Percentiles rank a stretch among this genome's conserved stretches.
These are phyloP conservation scores for Gaertneriomyces sp. DNA, from an alignment of 192 early-diverging fungal genomes.

Conservation along the genomic window DNA sequence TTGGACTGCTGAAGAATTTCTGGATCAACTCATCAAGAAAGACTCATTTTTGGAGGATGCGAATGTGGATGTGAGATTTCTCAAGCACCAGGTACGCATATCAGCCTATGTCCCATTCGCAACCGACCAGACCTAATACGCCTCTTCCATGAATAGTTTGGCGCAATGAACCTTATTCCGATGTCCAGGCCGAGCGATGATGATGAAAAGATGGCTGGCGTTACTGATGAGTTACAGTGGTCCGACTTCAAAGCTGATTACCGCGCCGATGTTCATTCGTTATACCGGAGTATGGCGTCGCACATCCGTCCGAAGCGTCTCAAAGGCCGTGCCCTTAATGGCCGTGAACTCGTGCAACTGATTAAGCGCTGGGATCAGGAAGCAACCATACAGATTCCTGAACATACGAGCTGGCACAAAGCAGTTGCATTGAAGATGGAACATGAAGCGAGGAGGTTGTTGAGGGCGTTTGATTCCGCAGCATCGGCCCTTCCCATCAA, in stretches of 20 bases:
- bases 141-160: neutral
- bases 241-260: conserved; percentile 11
- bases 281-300: neutral
- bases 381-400: conserved; percentile 21
- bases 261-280: conserved; percentile 1
- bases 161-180: conserved; percentile 10
- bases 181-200: conserved; percentile 25
- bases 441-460: conserved; percentile 16
- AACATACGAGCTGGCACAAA: conserved; percentile 24
- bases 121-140: no score
- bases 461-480: conserved; percentile 1
- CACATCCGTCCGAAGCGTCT: conserved; percentile 14
- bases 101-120: neutral
- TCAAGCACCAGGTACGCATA: conserved; percentile 18
- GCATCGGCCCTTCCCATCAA: conserved; percentile 1
- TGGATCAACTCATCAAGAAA: conserved; percentile 25
- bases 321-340: conserved; percentile 10
- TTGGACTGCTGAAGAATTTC: conserved; percentile 18
- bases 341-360: conserved; percentile 16
- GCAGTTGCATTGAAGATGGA: conserved; percentile 27
- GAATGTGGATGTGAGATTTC: conserved; percentile 19
- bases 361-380: conserved; percentile 10
- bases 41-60: conserved; percentile 25
- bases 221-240: conserved; percentile 6
- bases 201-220: conserved; percentile 22